A percentile compares a stretch with the other conserved stretches of the same genome.
Conservation (phyloP, 805 yeast species). For the Zygosaccharomyces siamensis region DNA sequence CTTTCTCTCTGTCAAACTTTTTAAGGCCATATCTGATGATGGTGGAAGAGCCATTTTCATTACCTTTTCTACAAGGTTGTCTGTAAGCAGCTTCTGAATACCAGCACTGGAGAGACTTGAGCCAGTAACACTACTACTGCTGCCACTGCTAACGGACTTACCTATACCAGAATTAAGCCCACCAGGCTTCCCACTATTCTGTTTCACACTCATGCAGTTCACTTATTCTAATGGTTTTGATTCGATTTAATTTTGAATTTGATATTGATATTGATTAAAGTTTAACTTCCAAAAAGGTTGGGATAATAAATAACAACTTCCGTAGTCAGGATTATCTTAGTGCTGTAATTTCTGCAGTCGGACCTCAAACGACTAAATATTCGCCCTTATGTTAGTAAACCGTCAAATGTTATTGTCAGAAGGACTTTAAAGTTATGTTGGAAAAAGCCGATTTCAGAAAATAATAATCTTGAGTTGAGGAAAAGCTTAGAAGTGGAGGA, state of each 20-base stretch:
- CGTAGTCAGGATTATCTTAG: not conserved
- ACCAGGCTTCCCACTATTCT: slow-evolving; percentile 2
- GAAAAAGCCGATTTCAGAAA: not conserved
- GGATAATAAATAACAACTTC: not conserved
- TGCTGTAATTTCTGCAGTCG: not conserved
- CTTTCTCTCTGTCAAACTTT: slow-evolving; percentile 49
- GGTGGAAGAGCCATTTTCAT: slow-evolving; percentile 70
- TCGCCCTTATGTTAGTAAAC: not conserved
- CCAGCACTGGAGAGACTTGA: slow-evolving; percentile 14
- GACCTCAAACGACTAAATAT: not conserved
- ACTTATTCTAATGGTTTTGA: not conserved
- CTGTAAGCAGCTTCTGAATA: slow-evolving; percentile 45
- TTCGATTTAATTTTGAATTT: not conserved
- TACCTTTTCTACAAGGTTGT: slow-evolving; percentile 66
- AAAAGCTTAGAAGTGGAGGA: not conserved
- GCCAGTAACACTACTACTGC: slow-evolving; percentile 6
- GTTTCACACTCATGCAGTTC: slow-evolving; percentile 7
- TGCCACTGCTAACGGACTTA: slow-evolving; percentile 1
- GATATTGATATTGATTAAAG: not conserved
- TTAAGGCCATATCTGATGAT: slow-evolving; percentile 42
- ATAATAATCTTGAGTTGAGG: not conserved
- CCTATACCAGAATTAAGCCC: slow-evolving; percentile 1
- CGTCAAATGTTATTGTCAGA: not conserved
- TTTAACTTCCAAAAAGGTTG: not conserved
- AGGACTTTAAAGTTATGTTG: not conserved